Evolutionary conservation across 805 yeast genomes (phyloP).

Genomic region (Schwanniomyces yamadae): DNA sequence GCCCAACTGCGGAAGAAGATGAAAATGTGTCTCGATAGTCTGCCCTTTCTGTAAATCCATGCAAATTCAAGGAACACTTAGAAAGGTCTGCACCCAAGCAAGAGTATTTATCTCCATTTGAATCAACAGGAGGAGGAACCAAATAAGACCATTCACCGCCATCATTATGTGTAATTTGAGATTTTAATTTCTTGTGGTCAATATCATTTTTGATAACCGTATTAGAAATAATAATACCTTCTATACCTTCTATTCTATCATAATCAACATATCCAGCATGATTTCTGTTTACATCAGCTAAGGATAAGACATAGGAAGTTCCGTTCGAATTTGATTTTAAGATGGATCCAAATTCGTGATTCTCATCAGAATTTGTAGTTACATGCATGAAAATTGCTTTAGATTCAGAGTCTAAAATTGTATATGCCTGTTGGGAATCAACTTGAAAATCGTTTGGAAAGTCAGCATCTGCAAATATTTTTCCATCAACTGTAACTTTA

Average conservation of each 20-base stretch:
- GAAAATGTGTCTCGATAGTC: conserved; percentile 85
- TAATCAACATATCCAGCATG: conserved; percentile 78
- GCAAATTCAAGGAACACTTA: conserved; percentile 78
- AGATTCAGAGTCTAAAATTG: conserved; percentile 71
- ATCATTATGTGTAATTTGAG: conserved; percentile 82
- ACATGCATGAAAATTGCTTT: conserved; percentile 80
- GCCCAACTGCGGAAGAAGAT: conserved; percentile 85
- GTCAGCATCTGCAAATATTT: conserved; percentile 68
- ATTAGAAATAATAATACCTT: conserved; percentile 80
- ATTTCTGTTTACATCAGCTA: conserved; percentile 74
- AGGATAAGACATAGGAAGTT: conserved; percentile 71
- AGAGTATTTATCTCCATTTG: conserved; percentile 52
- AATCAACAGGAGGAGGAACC: conserved; percentile 66
- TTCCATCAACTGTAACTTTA: conserved; percentile 76
- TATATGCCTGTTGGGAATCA: conserved; percentile 54
- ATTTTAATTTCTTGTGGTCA: conserved; percentile 54
- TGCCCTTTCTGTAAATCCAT: conserved; percentile 83
- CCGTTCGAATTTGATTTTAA: conserved; percentile 91
- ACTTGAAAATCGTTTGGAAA: conserved; percentile 68
- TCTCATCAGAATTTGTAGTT: conserved; percentile 54
- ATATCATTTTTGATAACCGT: conserved; percentile 54
- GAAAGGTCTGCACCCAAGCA: conserved; percentile 53
- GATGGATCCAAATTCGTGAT: conserved; percentile 70
- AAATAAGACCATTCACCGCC: conserved; percentile 84
- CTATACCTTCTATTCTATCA: conserved; percentile 78